Conservation (phyloP, 2,329 filamentous ascomycete genomes). For the Talaromyces amestolkiae region DNA sequence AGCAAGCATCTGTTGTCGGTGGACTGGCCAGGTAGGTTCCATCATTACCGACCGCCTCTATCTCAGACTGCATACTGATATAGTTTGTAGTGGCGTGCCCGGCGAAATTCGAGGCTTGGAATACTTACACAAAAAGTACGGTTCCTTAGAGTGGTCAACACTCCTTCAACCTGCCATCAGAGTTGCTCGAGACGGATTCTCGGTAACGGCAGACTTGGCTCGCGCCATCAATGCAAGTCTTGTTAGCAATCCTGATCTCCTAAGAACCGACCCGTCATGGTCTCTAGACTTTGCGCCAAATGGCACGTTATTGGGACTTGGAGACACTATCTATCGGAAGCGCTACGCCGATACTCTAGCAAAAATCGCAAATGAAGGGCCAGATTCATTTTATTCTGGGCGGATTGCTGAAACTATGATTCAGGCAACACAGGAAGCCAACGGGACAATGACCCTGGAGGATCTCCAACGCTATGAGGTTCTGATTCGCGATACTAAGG, state of each 20-base stretch:
- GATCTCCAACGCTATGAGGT: slow-evolving; percentile 74
- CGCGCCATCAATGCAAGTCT: slow-evolving; percentile 65
- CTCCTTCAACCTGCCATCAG: slow-evolving; percentile 72
- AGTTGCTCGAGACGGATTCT: slow-evolving; percentile 71
- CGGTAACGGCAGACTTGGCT: slow-evolving; percentile 69
- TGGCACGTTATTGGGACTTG: slow-evolving; percentile 67
- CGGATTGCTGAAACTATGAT: slow-evolving; percentile 72
- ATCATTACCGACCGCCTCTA: background rate
- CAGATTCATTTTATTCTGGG: slow-evolving; percentile 72
- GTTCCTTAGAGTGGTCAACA: slow-evolving; percentile 64
- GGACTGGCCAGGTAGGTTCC: slow-evolving; percentile 61
- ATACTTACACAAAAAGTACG: slow-evolving; percentile 65
- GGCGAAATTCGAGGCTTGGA: slow-evolving; percentile 71
- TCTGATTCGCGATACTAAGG: slow-evolving; percentile 61
- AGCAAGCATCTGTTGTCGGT: slow-evolving; percentile 64
- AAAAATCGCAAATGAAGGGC: slow-evolving; percentile 69
- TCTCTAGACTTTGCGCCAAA: slow-evolving; percentile 85
- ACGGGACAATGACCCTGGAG: slow-evolving; percentile 81
- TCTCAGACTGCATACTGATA: background rate
- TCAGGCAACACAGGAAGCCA: slow-evolving; percentile 61
- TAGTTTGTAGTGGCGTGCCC: slow-evolving; percentile 49
- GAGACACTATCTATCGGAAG: slow-evolving; percentile 75
- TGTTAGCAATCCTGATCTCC: slow-evolving; percentile 58
- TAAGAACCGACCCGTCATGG: slow-evolving; percentile 74
- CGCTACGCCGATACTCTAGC: slow-evolving; percentile 79